Conservation (phyloP, 2,329 filamentous ascomycete genomes). For the Aspergillus pseudoterreus region DNA sequence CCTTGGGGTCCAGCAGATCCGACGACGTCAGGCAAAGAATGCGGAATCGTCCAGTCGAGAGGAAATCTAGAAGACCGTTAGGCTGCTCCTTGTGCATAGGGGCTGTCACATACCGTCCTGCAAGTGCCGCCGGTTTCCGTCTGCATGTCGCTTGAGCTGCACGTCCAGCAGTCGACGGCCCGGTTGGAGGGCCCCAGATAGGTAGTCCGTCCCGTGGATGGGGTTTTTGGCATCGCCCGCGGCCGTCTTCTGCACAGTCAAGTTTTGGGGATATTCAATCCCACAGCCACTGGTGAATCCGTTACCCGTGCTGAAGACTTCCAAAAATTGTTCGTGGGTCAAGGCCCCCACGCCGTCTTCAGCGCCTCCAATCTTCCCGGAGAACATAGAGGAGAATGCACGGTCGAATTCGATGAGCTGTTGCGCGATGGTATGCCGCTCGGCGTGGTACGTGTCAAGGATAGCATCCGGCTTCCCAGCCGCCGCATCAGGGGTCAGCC, state of each 20-base stretch:
- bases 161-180: conserved; percentile 35
- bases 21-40: conserved; percentile 33
- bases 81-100: not conserved
- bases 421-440: conserved; percentile 35
- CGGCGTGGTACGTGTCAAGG: conserved; percentile 36
- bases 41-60: conserved; percentile 36
- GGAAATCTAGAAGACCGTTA: conserved; percentile 24
- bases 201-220: conserved; percentile 30
- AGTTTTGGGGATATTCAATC: conserved; percentile 33
- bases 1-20: conserved; percentile 30
- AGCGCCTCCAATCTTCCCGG: conserved; percentile 31
- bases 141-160: conserved; percentile 32
- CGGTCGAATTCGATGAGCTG: conserved; percentile 40
- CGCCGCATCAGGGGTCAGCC: conserved; percentile 26
- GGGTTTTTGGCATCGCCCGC: conserved; percentile 16
- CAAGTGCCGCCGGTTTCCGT: conserved; percentile 32
- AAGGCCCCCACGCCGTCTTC: conserved; percentile 23
- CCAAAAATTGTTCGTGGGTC: conserved; percentile 32
- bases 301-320: conserved; percentile 35
- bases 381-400: conserved; percentile 38
- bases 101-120: conserved; percentile 29
- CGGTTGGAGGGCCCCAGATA: conserved; percentile 31
- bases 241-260: conserved; percentile 22
- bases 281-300: conserved; percentile 39
- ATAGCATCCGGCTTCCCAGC: conserved; percentile 19